Base-by-base conservation (phyloP, 2,329 filamentous ascomycete species). In the Alternaria incomplexa region DNA sequence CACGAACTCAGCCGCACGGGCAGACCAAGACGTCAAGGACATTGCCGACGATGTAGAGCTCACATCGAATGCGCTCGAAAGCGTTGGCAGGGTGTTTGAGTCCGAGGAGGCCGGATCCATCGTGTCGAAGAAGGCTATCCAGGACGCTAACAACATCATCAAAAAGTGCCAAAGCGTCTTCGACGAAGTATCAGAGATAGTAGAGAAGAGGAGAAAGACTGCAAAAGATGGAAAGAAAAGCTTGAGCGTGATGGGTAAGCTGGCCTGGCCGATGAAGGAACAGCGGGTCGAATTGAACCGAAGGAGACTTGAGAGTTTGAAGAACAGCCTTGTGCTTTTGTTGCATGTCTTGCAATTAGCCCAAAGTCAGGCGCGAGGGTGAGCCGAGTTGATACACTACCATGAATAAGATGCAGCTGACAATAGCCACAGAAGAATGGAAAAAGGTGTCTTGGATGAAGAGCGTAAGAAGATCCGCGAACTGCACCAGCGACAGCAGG, bases 261-360 rank as follows among this genome's bases (percentile, higher is more conserved):
- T 73, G 10, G 32, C 67, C 4, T 76, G 73, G 71, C 70, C 72
- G 20, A 54, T 73, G 60, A 73, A 72, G 50, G 68, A 73, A 40
- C 66, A 72, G 57, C 69, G 68, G 50, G 53, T 73, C 12, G 72
- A 76, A 50, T 53, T 77, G 6, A 57, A 73, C 25, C 61, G 65
- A 15, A 61, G 64, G 26, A 66, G 72, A 22, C 58, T 77, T 13
- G 74, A 76, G 32, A 74, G 68, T 51, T 44, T 76, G 40, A 75
- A 77, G 52, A 72, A 68, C 25, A 75, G 70, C 32, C 65, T 77
- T 13, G 56, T 69, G 23, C 50, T 77, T 17, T 46, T 77, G 12
- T 58, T 77, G 17, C 62, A 75, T 51, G 73, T 77, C 6, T 47
- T 77, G 10, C 69, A 72, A 17, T 50, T 76, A 23, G 74, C 74